Evolutionary conservation across 2,329 filamentous ascomycete genomes (phyloP).

Genomic region (Alternaria brassicae): DNA sequence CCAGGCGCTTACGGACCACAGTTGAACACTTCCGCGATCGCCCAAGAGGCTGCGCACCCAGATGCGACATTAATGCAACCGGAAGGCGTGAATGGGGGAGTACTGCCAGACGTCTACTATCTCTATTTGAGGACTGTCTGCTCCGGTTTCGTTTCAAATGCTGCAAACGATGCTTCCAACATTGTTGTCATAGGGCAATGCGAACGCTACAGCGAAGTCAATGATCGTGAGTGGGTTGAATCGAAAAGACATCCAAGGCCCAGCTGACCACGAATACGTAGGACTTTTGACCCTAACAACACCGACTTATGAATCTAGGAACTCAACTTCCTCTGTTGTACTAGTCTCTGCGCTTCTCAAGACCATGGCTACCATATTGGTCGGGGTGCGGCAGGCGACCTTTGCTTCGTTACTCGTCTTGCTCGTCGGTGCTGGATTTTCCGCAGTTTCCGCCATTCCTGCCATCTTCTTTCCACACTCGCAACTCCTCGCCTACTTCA

Average conservation of each 20-base stretch:
- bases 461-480: slow-evolving; percentile 32
- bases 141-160: neutral
- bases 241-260: neutral
- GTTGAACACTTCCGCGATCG: neutral
- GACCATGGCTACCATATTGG: neutral
- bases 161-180: neutral
- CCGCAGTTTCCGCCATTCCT: slow-evolving; percentile 18
- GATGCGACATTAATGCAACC: neutral
- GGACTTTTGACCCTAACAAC: neutral
- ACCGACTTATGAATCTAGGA: neutral
- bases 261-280: neutral
- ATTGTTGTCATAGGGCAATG: neutral
- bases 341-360: neutral
- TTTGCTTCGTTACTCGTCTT: slow-evolving; percentile 30
- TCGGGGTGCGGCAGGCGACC: slow-evolving; percentile 16
- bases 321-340: neutral
- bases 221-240: neutral
- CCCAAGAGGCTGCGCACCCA: neutral
- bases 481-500: slow-evolving; percentile 30
- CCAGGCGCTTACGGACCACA: neutral
- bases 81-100: no score
- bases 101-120: slow-evolving; percentile 3
- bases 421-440: slow-evolving; percentile 19
- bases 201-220: neutral
- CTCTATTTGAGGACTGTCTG: slow-evolving; percentile 4